These are phyloP conservation scores for Ganoderma lucidum DNA, from an alignment of 1,284 basidiomycete species.

Conservation along the genomic window DNA sequence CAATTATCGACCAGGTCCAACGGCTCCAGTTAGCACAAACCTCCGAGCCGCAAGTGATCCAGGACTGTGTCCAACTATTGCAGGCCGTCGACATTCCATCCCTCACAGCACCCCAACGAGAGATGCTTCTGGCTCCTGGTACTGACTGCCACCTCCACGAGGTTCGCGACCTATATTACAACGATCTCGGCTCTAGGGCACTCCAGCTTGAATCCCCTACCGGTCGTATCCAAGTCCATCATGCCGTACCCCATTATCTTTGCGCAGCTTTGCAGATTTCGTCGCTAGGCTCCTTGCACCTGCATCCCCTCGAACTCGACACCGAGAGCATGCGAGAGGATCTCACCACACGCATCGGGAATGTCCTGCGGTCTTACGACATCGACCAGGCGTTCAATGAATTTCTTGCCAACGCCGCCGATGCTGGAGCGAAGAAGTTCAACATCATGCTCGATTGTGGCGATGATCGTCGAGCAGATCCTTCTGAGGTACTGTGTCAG, in stretches of 20 bases:
- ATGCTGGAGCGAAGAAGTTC: conserved; percentile 53
- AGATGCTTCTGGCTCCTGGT: conserved; percentile 22
- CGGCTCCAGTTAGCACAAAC: background rate
- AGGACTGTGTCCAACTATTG: conserved; percentile 17
- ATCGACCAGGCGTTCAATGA: conserved; percentile 52
- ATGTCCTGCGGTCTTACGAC: conserved; percentile 48
- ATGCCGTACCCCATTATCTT: conserved; percentile 5
- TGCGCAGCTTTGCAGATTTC: conserved; percentile 18
- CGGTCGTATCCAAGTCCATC: conserved; percentile 17
- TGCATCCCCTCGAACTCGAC: conserved; percentile 18
- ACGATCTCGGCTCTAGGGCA: conserved; percentile 29
- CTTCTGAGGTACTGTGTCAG: conserved; percentile 41
- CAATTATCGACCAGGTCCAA: conserved; percentile 12
- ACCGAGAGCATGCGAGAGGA: conserved; percentile 43
- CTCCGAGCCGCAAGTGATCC: background rate
- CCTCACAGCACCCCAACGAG: conserved; percentile 14
- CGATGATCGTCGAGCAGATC: conserved; percentile 18
- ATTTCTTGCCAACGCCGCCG: conserved; percentile 59
- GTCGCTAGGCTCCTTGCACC: conserved; percentile 26
- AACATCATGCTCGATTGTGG: conserved; percentile 46
- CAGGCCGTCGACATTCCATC: conserved; percentile 15
- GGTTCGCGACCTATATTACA: conserved; percentile 20
- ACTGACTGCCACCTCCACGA: conserved; percentile 16
- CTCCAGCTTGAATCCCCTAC: conserved; percentile 13
- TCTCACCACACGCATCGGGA: conserved; percentile 37